Base-by-base conservation (phyloP, 345 rosid species). In the Angophora floribunda region DNA sequence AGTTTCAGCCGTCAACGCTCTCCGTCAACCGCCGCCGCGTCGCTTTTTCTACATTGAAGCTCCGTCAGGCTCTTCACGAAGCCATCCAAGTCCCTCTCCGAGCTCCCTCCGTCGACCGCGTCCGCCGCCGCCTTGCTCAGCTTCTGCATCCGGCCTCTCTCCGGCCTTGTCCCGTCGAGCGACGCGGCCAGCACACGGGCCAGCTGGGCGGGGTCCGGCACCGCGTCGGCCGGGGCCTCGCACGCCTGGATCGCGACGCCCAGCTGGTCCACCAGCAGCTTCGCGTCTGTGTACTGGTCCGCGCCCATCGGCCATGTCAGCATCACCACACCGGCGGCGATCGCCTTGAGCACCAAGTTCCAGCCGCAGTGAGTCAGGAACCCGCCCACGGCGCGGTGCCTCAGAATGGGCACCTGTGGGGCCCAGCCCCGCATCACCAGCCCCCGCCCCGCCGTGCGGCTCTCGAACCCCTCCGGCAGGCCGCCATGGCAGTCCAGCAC, bases 201-300 rank as follows among this genome's bases (percentile, higher is more conserved):
- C 87, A 95, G 88, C 90, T 91, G 89, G 14, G 36, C 89, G 14
- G 95, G 14, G 32, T 95, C 86, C 6, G 97, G 97, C 15, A 92
- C 91, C 4, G 87, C 88, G 5, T 86, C 70, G 2, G 90, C 90
- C 1, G 63, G 49, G 28, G 94, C 97, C 87, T 94, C 97, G 5
- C 90, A 70, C 50, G 91, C 95, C 80, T 92, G 91, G n/a, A 87
- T 89, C 13, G 91, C 98, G 4, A 93, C 93, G 55, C 90, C 90
- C 51, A 94, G 61, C 89, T 94, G 91, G 15, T 97, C 97, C 10
- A 95, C 95, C 90, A 95, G 63, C 45, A 94, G 88, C 45, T 65
- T 49, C 44, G 96, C 95, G 63, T 94, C 88, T 9, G 87, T 78
- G 67, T 88, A 95, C 85, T 96, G 98, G 88, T 96, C 97, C 0